phyloP scores from a whole-genome alignment of 305 asterid species.

The Solanum hybrid region DNA sequence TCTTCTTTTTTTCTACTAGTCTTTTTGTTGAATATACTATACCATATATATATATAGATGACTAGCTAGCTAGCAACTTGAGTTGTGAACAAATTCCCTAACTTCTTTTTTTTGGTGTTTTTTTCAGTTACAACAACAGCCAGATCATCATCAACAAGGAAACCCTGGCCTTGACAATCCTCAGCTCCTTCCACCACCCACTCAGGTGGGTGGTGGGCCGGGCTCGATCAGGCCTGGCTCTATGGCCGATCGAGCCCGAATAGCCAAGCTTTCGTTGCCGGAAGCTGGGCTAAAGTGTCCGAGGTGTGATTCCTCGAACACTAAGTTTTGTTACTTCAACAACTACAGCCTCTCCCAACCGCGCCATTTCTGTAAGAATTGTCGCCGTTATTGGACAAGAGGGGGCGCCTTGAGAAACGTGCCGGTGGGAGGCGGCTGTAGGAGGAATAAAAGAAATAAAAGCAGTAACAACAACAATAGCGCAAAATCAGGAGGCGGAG shows the following conservation, averaged over 20 bases:
- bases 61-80: not conserved
- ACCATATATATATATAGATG: not conserved
- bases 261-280: not conserved
- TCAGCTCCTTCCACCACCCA: not conserved
- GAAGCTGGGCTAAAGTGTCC: constrained; percentile 12
- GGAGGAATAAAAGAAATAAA: constrained; percentile 2
- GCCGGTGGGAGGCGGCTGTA: constrained; percentile 11
- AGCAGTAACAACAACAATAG: not conserved
- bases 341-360: constrained; percentile 7
- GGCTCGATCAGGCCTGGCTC: constrained; percentile 9
- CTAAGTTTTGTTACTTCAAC: constrained; percentile 14
- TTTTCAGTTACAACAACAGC: not conserved
- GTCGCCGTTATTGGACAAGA: constrained; percentile 10
- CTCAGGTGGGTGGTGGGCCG: constrained; percentile 4
- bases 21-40: constrained; percentile 13
- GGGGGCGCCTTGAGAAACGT: constrained; percentile 14
- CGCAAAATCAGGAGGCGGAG: not conserved
- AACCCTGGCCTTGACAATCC: constrained; percentile 4
- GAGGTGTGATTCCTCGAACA: constrained; percentile 7
- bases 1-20: not conserved
- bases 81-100: constrained; percentile 1
- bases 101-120: not conserved
- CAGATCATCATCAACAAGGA: constrained; percentile 5
- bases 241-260: constrained; percentile 5
- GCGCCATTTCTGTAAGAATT: constrained; percentile 11